phyloP scores from a whole-genome alignment of 176 grass and related monocot species.

The Saccharum officinarum region DNA sequence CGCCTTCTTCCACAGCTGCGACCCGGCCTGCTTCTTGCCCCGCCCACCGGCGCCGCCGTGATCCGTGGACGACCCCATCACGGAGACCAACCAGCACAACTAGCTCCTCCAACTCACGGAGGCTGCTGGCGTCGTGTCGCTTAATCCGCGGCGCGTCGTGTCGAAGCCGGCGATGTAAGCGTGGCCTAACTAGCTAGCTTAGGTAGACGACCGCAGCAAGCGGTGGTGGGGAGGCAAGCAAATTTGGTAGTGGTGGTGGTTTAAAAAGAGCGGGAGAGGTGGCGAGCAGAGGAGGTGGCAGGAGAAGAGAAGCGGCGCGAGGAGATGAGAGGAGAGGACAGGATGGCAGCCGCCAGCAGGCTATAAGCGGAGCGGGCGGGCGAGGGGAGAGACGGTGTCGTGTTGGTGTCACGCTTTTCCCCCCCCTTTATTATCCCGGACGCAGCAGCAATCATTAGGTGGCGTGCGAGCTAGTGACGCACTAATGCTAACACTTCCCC shows the following conservation, averaged over 20 bases:
- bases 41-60: slow-evolving; percentile 30
- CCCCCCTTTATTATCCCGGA: not conserved
- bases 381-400: not conserved
- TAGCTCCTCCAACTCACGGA: not conserved
- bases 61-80: slow-evolving; percentile 40
- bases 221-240: slow-evolving; percentile 39
- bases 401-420: slow-evolving; percentile 32
- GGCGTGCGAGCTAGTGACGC: slow-evolving; percentile 38
- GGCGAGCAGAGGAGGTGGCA: slow-evolving; percentile 18
- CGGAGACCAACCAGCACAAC: not conserved
- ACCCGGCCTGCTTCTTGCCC: slow-evolving; percentile 42
- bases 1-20: slow-evolving; percentile 79
- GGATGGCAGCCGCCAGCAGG: not conserved
- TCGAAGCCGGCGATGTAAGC: not conserved
- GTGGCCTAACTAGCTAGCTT: not conserved
- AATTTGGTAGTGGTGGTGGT: slow-evolving; percentile 48
- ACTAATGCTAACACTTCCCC: slow-evolving; percentile 31
- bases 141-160: not conserved
- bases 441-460: slow-evolving; percentile 36
- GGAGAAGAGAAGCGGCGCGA: slow-evolving; percentile 7
- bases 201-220: not conserved
- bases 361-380: not conserved
- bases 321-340: not conserved
- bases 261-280: slow-evolving; percentile 64
- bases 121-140: not conserved